Evolutionary conservation across 2,329 filamentous ascomycete genomes (phyloP).

Genomic region (Aspergillus texensis): DNA sequence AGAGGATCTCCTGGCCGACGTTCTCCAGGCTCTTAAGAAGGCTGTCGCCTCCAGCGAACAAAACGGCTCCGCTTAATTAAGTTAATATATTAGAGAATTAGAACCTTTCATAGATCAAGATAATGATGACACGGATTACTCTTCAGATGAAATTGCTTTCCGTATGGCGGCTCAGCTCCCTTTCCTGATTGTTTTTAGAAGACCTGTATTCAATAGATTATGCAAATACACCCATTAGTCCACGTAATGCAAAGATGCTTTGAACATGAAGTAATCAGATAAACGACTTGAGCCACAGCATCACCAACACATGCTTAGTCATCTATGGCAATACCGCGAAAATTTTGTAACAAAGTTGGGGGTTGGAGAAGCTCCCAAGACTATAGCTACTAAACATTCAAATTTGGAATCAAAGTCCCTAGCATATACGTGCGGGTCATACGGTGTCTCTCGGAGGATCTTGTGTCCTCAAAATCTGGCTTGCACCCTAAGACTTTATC

Average conservation of each 20-base stretch:
- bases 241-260: neutral
- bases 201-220: neutral
- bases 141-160: neutral
- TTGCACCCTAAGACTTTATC: neutral
- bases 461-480: neutral
- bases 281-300: neutral
- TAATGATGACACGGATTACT: slow-evolving; percentile 12
- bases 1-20: slow-evolving; percentile 79
- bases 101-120: slow-evolving; percentile 12
- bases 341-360: slow-evolving; percentile 7
- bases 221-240: neutral
- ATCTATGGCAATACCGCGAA: slow-evolving; percentile 12
- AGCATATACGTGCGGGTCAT: neutral
- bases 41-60: slow-evolving; percentile 58
- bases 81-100: slow-evolving; percentile 9
- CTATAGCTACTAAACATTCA: neutral
- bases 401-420: neutral
- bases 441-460: neutral
- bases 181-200: neutral
- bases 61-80: slow-evolving; percentile 39
- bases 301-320: slow-evolving; percentile 19
- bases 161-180: neutral
- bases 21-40: slow-evolving; percentile 78
- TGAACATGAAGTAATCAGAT: neutral
- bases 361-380: neutral